Conservation (phyloP, 164 flowering plant species). For the Tinospora cordifolia region DNA sequence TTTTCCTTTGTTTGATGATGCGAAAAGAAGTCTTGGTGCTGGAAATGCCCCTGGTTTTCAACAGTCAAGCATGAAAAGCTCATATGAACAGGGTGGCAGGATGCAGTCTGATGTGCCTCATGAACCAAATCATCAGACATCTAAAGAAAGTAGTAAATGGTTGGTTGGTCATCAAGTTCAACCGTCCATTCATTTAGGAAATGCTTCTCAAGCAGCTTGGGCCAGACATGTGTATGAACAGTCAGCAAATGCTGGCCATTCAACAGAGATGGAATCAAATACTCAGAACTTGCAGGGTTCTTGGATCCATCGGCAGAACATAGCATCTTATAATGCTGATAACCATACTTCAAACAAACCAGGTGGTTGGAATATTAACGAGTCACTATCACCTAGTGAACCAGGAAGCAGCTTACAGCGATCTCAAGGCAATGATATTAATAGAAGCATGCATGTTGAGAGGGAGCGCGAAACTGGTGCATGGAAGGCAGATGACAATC, state of each 20-base stretch:
- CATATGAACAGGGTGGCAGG: conserved; percentile 28
- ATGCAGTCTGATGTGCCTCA: conserved; percentile 24
- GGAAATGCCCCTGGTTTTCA: conserved; percentile 28
- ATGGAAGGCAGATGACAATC: conserved; percentile 24
- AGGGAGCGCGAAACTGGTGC: conserved; percentile 21
- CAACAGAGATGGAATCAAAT: conserved; percentile 14
- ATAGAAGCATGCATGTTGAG: conserved; percentile 17
- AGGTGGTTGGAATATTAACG: conserved; percentile 23
- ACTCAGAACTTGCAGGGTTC: conserved; percentile 20
- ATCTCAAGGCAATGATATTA: conserved; percentile 22
- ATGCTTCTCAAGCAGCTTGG: conserved; percentile 29
- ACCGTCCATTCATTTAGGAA: conserved; percentile 27
- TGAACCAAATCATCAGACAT: conserved; percentile 29
- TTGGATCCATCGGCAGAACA: conserved; percentile 25
- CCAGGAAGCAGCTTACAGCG: conserved; percentile 11
- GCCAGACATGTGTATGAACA: conserved; percentile 28
- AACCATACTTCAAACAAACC: conserved; percentile 18
- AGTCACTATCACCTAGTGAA: conserved; percentile 13
- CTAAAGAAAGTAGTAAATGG: conserved; percentile 34
- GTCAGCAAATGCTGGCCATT: conserved; percentile 23
- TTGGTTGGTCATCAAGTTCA: conserved; percentile 29
- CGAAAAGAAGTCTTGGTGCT: conserved; percentile 20
- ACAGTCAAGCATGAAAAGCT: conserved; percentile 23
- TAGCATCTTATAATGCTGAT: conserved; percentile 18
- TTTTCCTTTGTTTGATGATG: conserved; percentile 20